Evolutionary conservation across 805 yeast species (phyloP).

Genomic region (Hanseniaspora clermontiae): DNA sequence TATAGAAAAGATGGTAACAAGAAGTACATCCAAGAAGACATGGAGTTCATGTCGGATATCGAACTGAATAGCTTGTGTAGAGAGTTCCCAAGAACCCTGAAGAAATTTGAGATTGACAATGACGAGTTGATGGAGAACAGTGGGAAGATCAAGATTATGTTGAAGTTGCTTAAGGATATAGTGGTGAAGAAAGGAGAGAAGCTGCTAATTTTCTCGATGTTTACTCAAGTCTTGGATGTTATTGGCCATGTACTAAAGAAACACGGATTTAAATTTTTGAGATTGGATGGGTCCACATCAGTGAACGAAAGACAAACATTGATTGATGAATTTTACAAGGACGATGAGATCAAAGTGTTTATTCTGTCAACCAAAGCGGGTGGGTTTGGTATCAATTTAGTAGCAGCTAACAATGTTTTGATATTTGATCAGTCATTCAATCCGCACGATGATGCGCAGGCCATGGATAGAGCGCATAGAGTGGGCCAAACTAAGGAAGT

Average conservation of each 20-base stretch:
- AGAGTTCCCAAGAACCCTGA: constrained; percentile 55
- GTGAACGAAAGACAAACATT: constrained; percentile 87
- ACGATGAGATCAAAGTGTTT: constrained; percentile 69
- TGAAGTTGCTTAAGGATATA: constrained; percentile 44
- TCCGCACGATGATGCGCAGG: constrained; percentile 97
- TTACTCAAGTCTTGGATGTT: constrained; percentile 84
- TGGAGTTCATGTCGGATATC: constrained; percentile 87
- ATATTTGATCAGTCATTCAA: constrained; percentile 90
- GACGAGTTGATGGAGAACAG: constrained; percentile 47
- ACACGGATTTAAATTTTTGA: constrained; percentile 53
- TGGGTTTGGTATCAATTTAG: constrained; percentile 94
- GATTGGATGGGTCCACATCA: constrained; percentile 87
- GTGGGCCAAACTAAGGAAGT: constrained; percentile 89
- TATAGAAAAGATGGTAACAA: constrained; percentile 62
- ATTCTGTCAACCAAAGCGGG: constrained; percentile 92
- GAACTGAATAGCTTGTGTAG: constrained; percentile 68
- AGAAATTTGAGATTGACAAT: constrained; percentile 40
- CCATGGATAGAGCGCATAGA: constrained; percentile 96
- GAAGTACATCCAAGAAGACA: constrained; percentile 75
- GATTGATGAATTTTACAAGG: constrained; percentile 80
- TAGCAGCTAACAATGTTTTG: constrained; percentile 85
- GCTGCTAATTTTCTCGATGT: constrained; percentile 73
- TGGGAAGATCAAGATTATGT: constrained; percentile 58
- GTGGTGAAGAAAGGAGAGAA: constrained; percentile 44
- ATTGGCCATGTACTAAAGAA: constrained; percentile 61